Conservation (phyloP, 2,329 filamentous ascomycete species). For the Trichoderma brevicompactum region DNA sequence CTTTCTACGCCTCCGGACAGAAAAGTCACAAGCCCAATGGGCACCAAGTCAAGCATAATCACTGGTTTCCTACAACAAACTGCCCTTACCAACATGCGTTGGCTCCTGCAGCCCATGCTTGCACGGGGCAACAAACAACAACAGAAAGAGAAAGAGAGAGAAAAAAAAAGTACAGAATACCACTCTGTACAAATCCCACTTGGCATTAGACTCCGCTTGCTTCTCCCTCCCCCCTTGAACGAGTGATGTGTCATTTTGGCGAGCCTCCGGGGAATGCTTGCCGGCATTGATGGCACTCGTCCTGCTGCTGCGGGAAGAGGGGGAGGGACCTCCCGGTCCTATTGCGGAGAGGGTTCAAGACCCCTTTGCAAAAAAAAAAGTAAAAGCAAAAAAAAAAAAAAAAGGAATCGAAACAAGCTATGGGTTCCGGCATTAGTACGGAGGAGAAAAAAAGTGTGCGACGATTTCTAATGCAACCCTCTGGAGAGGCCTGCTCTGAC, state of each 20-base stretch:
- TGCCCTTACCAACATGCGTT: neutral
- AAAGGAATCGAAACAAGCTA: constrained; percentile 7
- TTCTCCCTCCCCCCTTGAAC: neutral
- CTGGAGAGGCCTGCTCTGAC: neutral
- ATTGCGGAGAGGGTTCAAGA: constrained; percentile 17
- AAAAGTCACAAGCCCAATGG: neutral
- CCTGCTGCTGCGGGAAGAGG: constrained; percentile 5
- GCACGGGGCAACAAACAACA: neutral
- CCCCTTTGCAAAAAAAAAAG: neutral
- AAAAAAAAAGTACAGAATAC: neutral
- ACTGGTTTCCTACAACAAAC: neutral
- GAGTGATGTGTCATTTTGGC: constrained; percentile 19
- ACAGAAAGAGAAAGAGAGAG: neutral
- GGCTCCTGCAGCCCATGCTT: neutral
- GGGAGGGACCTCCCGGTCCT: constrained; percentile 19
- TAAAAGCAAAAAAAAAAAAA: neutral
- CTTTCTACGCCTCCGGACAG: neutral
- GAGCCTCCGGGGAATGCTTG: constrained; percentile 24
- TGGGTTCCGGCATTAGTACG: constrained; percentile 10
- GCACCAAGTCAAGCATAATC: neutral
- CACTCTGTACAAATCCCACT: neutral
- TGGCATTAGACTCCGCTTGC: neutral
- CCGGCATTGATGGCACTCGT: constrained; percentile 19
- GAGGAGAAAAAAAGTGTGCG: constrained; percentile 6
- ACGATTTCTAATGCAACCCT: constrained; percentile 11